Evolutionary conservation across 1,284 basidiomycete species (phyloP).

Genomic region (Cronartium quercuum): DNA sequence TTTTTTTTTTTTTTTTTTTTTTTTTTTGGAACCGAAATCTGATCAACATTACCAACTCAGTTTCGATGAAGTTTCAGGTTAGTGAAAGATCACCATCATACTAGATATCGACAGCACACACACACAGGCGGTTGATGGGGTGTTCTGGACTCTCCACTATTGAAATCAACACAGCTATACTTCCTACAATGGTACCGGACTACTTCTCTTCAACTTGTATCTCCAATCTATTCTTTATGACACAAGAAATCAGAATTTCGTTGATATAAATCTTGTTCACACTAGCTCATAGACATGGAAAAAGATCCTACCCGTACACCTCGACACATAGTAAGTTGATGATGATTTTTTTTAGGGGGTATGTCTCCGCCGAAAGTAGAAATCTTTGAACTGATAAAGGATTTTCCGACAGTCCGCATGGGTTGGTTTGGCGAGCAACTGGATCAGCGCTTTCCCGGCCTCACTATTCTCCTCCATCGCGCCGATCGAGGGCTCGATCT

Average conservation of each 20-base stretch:
- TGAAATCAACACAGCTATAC: conserved; percentile 2
- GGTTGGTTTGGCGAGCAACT: conserved; percentile 19
- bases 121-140: background rate
- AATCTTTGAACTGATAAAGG: background rate
- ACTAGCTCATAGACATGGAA: conserved; percentile 28
- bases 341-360: background rate
- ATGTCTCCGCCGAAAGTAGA: background rate
- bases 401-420: conserved; percentile 16
- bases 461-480: conserved; percentile 24
- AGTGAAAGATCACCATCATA: background rate
- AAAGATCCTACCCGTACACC: conserved; percentile 23
- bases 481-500: conserved; percentile 16
- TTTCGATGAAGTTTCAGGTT: conserved; percentile 12
- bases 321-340: conserved; percentile 25
- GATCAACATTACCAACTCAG: background rate
- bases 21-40: background rate
- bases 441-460: conserved; percentile 32
- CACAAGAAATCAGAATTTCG: background rate
- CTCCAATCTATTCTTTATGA: background rate
- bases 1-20: background rate
- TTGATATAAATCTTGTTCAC: background rate
- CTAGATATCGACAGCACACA: too few relatives aligned
- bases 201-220: background rate
- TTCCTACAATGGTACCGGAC: conserved; percentile 30
- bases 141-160: background rate